Evolutionary conservation across 768 basidiomycete species (phyloP).

Genomic region (Serendipita sp.): DNA sequence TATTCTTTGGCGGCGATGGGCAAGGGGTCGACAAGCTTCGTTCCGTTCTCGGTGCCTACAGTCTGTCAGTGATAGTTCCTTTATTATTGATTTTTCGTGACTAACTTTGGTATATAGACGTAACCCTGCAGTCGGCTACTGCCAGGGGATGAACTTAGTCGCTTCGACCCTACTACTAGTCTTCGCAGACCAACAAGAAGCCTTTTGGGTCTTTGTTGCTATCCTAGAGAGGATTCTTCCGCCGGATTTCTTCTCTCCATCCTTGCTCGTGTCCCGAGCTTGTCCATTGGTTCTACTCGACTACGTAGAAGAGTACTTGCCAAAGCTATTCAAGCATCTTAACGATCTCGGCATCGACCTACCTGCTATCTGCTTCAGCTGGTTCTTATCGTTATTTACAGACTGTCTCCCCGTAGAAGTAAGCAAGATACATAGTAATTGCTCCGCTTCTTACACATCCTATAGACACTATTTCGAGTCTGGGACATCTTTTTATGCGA

Average conservation of each 20-base stretch:
- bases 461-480: conserved; percentile 78
- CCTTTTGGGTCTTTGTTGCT: conserved; percentile 85
- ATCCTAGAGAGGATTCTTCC: conserved; percentile 84
- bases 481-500: conserved; percentile 78
- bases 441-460: neutral
- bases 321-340: conserved; percentile 62
- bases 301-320: conserved; percentile 62
- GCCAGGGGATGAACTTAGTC: conserved; percentile 90
- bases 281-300: conserved; percentile 85
- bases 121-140: conserved; percentile 85
- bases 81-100: neutral
- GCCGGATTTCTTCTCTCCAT: conserved; percentile 85
- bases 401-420: conserved; percentile 94
- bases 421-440: conserved; percentile 12
- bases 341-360: conserved; percentile 74
- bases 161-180: conserved; percentile 88
- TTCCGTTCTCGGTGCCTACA: conserved; percentile 80
- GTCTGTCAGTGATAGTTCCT: conserved; percentile 43
- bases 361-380: conserved; percentile 91
- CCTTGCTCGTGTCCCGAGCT: conserved; percentile 79
- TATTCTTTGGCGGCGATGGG: conserved; percentile 96
- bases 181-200: conserved; percentile 90
- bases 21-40: conserved; percentile 85
- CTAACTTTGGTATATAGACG: conserved; percentile 34
- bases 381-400: conserved; percentile 94